These are phyloP conservation scores for Passiflora organensis DNA, from an alignment of 345 rosid species.

Conservation along the genomic window DNA sequence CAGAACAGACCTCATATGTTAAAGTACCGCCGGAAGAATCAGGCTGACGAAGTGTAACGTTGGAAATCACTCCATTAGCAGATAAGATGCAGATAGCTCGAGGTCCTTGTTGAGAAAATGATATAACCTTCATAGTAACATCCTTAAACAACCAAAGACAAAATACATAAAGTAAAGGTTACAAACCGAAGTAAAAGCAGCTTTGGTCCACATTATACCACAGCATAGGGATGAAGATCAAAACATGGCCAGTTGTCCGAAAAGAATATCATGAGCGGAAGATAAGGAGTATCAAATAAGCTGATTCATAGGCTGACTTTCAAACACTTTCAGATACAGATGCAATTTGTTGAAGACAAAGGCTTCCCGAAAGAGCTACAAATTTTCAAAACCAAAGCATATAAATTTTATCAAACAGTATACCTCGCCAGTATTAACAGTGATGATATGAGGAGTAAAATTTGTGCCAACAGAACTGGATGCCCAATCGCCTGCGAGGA, in stretches of 20 bases:
- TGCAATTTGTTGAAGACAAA: no score
- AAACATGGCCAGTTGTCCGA: no score
- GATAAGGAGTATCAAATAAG: no score
- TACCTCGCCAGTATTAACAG: slow-evolving; percentile 83
- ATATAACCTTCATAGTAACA: slow-evolving; percentile 90
- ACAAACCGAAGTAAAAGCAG: not conserved
- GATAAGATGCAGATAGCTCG: slow-evolving; percentile 89
- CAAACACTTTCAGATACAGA: no score
- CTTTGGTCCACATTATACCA: no score
- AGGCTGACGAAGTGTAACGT: slow-evolving; percentile 94
- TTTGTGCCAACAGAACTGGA: slow-evolving; percentile 54
- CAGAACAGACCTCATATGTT: slow-evolving; percentile 76
- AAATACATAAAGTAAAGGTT: not conserved
- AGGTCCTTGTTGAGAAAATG: slow-evolving; percentile 99
- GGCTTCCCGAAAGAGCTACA: no score
- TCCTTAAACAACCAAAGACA: slow-evolving; percentile 44
- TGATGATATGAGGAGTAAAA: slow-evolving; percentile 76
- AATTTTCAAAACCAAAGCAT: no score
- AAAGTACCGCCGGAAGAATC: slow-evolving; percentile 98
- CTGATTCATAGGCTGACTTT: not conserved
- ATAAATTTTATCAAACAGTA: no score
- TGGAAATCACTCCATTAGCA: slow-evolving; percentile 88
- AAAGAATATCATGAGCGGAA: no score
- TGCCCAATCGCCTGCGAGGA: slow-evolving; percentile 45
- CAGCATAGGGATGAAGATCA: no score